These are phyloP conservation scores for Talaromyces thailandensis DNA, from an alignment of 495 filamentous ascomycete genomes.

Conservation along the genomic window DNA sequence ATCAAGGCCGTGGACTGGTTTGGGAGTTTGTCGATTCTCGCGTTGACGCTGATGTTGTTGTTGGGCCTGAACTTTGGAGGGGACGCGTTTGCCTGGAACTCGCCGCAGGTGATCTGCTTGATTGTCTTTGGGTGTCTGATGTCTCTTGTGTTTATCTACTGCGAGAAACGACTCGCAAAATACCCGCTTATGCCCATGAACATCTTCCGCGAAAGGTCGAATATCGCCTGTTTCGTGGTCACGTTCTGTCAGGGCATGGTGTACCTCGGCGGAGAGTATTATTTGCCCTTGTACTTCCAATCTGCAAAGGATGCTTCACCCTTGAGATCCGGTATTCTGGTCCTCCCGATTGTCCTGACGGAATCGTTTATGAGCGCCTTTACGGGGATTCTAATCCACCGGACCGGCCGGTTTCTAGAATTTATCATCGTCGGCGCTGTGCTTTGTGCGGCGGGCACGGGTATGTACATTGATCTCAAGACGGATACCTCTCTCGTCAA, in stretches of 20 bases:
- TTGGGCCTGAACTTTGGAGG: slow-evolving; percentile 73
- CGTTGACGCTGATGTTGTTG: slow-evolving; percentile 66
- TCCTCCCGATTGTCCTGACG: slow-evolving; percentile 43
- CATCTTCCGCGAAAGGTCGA: slow-evolving; percentile 50
- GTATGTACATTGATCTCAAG: slow-evolving; percentile 40
- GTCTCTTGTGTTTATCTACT: slow-evolving; percentile 54
- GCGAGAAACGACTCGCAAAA: slow-evolving; percentile 62
- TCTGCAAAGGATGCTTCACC: slow-evolving; percentile 40
- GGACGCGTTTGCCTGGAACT: slow-evolving; percentile 61
- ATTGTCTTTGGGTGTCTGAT: slow-evolving; percentile 62
- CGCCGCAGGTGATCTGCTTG: slow-evolving; percentile 65
- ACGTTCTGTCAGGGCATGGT: slow-evolving; percentile 46
- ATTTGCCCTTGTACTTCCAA: slow-evolving; percentile 51
- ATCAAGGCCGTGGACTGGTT: slow-evolving; percentile 72
- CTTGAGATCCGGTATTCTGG: slow-evolving; percentile 40
- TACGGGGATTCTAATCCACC: slow-evolving; percentile 46
- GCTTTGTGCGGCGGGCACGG: slow-evolving; percentile 41
- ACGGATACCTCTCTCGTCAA: slow-evolving; percentile 27
- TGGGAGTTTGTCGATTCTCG: slow-evolving; percentile 59
- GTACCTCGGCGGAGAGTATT: slow-evolving; percentile 47
- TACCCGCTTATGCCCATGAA: slow-evolving; percentile 70
- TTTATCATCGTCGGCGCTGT: slow-evolving; percentile 41
- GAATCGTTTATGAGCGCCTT: slow-evolving; percentile 40
- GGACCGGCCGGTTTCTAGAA: slow-evolving; percentile 51
- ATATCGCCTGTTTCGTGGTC: slow-evolving; percentile 47